A percentile compares a stretch with the other conserved stretches of the same genome.
Conservation (phyloP, 345 rosid species). For the Euphorbia pulcherrima region DNA sequence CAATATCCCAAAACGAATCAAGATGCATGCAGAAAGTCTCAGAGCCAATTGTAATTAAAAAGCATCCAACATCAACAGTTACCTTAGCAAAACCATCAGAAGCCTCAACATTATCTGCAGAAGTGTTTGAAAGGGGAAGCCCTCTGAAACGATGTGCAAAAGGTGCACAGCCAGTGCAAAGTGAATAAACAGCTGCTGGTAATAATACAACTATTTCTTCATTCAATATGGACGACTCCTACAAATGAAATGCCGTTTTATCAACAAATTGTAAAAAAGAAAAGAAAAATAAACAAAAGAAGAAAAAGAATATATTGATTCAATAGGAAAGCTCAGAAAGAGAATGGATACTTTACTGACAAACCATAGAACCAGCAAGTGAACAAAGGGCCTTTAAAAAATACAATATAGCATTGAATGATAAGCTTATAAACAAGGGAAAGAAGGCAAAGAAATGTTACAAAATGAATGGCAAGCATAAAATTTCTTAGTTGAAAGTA, state of each 20-base stretch:
- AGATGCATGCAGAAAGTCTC: slow-evolving; percentile 18
- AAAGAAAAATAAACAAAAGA: not conserved
- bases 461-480: not conserved
- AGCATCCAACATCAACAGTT: slow-evolving; percentile 18
- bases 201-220: slow-evolving; percentile 50
- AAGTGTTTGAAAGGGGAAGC: slow-evolving; percentile 29
- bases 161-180: slow-evolving; percentile 66
- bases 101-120: slow-evolving; percentile 38
- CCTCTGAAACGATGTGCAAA: slow-evolving; percentile 36
- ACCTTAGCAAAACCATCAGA: slow-evolving; percentile 51
- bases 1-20: slow-evolving; percentile 15
- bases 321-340: not conserved
- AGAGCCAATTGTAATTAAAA: slow-evolving; percentile 5
- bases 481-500: not conserved
- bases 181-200: slow-evolving; percentile 77
- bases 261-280: not conserved
- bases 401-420: not conserved
- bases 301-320: not conserved
- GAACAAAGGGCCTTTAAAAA: not conserved
- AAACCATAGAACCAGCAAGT: not conserved
- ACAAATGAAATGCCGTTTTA: slow-evolving; percentile 16
- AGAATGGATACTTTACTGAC: not conserved
- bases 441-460: not conserved
- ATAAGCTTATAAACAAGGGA: slow-evolving; percentile 1
- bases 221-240: slow-evolving; percentile 56